Conservation (phyloP, 2,329 filamentous ascomycete species). For the Bipolaris gigantea region DNA sequence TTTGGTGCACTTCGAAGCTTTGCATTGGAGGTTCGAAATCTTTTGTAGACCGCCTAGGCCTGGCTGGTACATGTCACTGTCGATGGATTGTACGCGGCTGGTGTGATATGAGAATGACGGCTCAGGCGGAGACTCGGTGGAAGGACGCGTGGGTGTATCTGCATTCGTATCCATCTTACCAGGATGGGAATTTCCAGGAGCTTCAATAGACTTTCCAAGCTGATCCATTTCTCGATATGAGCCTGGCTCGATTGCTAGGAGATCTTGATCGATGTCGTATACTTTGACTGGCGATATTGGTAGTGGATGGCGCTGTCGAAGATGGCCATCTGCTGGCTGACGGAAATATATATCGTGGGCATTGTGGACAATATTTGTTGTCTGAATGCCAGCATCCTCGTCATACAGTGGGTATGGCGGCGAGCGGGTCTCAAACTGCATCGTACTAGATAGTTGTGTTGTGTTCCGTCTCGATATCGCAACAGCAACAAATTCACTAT, state of each 20-base stretch:
- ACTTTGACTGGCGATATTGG: neutral
- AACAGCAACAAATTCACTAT: neutral
- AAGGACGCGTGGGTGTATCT: neutral
- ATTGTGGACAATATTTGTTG: neutral
- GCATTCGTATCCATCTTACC: neutral
- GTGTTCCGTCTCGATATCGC: neutral
- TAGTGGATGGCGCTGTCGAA: neutral
- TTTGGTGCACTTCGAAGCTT: neutral
- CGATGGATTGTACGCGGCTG: conserved; percentile 2
- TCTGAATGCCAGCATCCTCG: neutral
- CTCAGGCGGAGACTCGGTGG: neutral
- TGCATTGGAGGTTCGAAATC: neutral
- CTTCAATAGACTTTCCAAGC: neutral
- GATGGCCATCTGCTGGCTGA: conserved; percentile 8
- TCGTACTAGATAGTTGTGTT: neutral
- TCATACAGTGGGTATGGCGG: conserved; percentile 6
- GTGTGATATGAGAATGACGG: neutral
- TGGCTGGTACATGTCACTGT: conserved; percentile 10
- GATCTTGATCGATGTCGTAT: conserved; percentile 7
- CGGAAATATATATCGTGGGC: neutral
- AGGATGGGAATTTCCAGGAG: neutral
- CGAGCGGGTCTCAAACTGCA: neutral
- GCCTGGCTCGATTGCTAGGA: conserved; percentile 8
- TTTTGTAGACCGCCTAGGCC: conserved; percentile 10
- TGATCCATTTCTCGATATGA: neutral